Evolutionary conservation across 2,329 filamentous ascomycete species (phyloP).

Genomic region (Macrophomina pseudophaseolina): DNA sequence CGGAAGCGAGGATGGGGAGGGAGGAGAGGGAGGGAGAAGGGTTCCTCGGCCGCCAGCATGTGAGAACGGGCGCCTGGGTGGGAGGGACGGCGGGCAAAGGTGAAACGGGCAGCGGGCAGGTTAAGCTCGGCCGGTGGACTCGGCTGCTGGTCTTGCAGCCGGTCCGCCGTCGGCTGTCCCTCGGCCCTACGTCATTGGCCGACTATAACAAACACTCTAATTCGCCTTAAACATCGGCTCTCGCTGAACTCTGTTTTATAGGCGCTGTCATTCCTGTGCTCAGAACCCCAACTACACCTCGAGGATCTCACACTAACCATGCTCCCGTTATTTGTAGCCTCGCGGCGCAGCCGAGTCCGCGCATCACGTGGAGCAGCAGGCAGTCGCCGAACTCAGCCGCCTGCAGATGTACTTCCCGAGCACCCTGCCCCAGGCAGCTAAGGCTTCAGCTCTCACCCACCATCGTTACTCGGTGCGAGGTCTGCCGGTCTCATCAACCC

Average conservation of each 20-base stretch:
- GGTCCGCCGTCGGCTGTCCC: neutral
- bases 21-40: neutral
- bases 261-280: neutral
- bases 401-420: neutral
- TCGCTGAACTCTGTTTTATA: neutral
- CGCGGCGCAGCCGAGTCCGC: neutral
- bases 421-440: too few relatives aligned
- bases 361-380: neutral
- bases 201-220: neutral
- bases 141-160: constrained; percentile 2
- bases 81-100: neutral
- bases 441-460: neutral
- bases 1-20: neutral
- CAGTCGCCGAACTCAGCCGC: neutral
- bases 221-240: neutral
- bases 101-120: neutral
- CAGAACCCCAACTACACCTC: neutral
- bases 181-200: constrained; percentile 12
- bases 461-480: neutral
- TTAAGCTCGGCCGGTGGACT: constrained; percentile 2
- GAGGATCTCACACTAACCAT: too few relatives aligned
- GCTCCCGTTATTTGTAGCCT: neutral
- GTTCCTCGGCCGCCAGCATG: neutral
- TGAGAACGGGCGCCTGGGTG: neutral
- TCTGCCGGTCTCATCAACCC: neutral